Base-by-base conservation (phyloP, 148 eudicot genomes). In the Bassia scoparia region DNA sequence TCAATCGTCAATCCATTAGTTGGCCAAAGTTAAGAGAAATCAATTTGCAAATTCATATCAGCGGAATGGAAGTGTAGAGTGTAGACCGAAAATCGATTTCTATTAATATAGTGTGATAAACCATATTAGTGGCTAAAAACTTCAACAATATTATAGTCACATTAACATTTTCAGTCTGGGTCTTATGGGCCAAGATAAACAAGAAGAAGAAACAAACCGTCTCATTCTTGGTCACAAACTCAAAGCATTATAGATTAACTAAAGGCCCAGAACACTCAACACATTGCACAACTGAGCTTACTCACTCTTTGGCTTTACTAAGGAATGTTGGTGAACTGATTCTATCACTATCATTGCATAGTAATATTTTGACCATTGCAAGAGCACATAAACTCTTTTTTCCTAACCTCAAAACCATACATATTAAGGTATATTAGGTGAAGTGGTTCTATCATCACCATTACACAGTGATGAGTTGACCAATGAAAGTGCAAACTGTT, bases 211-310 rank as follows among this genome's bases (percentile, higher is more conserved):
- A 71, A 20, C 35, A 30, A 50, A 70, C 37, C 14, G 21, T 12
- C 26, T 43, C 64, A 20, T 52, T 20, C 24, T 10, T 2, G 53
- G 21, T 21, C 24, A 55, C 1, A 61, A n/a, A 43, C 16, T 46
- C 17, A 46, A 34, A 43, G 14, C 54, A 24, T 24, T 14, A 13
- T 43, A 66, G 18, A 20, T 27, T 49, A 14, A 71, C 6, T 24
- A 26, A 26, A 16, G 38, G 9, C 38, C 56, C 23, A 10, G 15
- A 29, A 50, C n/a, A 34, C 16, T 63, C 21, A 61, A 44, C 31
- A 21, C 30, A 67, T 4, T n/a, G 16, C 58, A 23, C 68, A 52
- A 50, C 69, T 48, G 55, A 74, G 15, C 37, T 64, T 58, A 41
- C 62, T 55, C 21, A 20, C 68, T 38, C n/a, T n/a, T n/a, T n/a